Evolutionary conservation across 2,329 filamentous ascomycete species (phyloP).

Genomic region (Trichoderma gracile): DNA sequence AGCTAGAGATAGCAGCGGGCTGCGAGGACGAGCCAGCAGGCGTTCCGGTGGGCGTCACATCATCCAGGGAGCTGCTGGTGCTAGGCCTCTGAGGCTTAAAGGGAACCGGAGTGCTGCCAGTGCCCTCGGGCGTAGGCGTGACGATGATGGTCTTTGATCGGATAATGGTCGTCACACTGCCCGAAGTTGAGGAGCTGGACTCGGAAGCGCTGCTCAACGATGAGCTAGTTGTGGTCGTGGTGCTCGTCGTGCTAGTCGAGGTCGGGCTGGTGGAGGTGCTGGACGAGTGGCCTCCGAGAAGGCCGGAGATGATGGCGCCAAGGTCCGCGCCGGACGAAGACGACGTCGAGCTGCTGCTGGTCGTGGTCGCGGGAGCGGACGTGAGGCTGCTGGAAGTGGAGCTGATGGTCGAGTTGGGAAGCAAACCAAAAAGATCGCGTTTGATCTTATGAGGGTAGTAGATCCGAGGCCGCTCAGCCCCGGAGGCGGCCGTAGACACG

Average conservation of each 20-base stretch:
- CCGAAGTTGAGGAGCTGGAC: neutral
- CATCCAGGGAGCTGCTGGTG: constrained; percentile 13
- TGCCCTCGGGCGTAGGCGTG: constrained; percentile 4
- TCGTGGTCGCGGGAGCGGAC: neutral
- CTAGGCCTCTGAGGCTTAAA: neutral
- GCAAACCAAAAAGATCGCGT: constrained; percentile 43
- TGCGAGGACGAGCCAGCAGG: neutral
- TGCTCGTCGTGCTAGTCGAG: neutral
- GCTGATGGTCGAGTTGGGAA: constrained; percentile 43
- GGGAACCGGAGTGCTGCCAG: constrained; percentile 27
- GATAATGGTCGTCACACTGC: constrained; percentile 24
- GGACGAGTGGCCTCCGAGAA: neutral
- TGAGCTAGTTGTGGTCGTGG: neutral
- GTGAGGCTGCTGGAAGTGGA: neutral
- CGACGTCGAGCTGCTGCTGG: constrained; percentile 1
- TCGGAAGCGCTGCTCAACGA: neutral
- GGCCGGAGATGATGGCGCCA: neutral
- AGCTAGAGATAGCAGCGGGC: neutral
- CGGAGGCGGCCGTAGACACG: constrained; percentile 48
- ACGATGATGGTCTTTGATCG: constrained; percentile 14
- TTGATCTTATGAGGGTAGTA: constrained; percentile 61
- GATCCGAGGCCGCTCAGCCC: constrained; percentile 51
- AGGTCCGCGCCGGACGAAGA: neutral
- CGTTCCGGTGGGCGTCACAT: neutral
- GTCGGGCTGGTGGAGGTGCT: neutral